Evolutionary conservation across 2,329 filamentous ascomycete species (phyloP).

Genomic region (Pezicula rhizophila): DNA sequence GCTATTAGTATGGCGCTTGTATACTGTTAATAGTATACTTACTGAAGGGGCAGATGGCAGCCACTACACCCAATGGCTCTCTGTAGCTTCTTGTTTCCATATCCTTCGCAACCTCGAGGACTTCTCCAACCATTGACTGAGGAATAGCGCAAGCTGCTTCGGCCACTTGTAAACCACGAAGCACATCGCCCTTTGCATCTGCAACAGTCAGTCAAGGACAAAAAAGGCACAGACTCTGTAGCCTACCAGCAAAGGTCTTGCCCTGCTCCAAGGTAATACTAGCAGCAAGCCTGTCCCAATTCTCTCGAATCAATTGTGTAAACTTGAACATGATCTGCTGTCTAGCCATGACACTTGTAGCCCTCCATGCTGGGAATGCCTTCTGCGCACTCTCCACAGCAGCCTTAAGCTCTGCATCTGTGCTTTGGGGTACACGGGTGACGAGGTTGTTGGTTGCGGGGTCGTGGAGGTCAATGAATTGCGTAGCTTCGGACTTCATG

Average conservation of each 20-base stretch:
- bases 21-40: slow-evolving; percentile 26
- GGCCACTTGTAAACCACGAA: slow-evolving; percentile 77
- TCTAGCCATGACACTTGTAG: slow-evolving; percentile 64
- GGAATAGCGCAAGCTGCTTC: slow-evolving; percentile 77
- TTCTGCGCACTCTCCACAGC: slow-evolving; percentile 70
- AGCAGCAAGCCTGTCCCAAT: slow-evolving; percentile 79
- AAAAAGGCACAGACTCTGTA: neutral
- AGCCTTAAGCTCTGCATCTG: slow-evolving; percentile 67
- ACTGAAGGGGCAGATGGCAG: slow-evolving; percentile 86
- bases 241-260: slow-evolving; percentile 64
- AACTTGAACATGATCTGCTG: slow-evolving; percentile 89
- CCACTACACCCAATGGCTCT: slow-evolving; percentile 75
- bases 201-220: slow-evolving; percentile 2
- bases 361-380: slow-evolving; percentile 69
- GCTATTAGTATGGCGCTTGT: slow-evolving; percentile 7
- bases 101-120: slow-evolving; percentile 80
- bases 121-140: slow-evolving; percentile 75
- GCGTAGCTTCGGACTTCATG: slow-evolving; percentile 56
- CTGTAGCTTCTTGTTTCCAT: slow-evolving; percentile 83
- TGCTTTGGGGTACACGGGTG: slow-evolving; percentile 77
- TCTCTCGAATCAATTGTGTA: slow-evolving; percentile 70
- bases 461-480: slow-evolving; percentile 76
- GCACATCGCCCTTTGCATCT: slow-evolving; percentile 75
- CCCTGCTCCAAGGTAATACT: slow-evolving; percentile 85
- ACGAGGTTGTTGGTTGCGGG: slow-evolving; percentile 82